Evolutionary conservation across 2,329 filamentous ascomycete genomes (phyloP), one percentile per base, ranked within the genome.

Genomic region (Beauveria bassiana): DNA sequence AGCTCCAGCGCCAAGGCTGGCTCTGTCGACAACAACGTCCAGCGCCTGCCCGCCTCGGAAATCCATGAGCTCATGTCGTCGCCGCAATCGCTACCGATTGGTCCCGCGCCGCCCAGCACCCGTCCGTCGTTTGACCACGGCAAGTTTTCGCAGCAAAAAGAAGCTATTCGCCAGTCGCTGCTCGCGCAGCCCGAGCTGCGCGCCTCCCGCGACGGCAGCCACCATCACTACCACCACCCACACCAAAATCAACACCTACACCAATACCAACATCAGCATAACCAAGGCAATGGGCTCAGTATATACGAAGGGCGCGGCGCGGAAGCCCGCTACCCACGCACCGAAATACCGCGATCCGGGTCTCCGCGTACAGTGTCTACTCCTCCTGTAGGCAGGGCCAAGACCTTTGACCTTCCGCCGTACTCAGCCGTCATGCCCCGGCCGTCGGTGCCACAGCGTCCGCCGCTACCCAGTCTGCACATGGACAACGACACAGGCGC

Each of bases 41-140:
- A 81, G 60, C 79, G 82, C 43, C 74, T 87, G 28, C 85, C 84
- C 0, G 81, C 81, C 8, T 80, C 77, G 43, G 81, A 85, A 67
- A 85, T 87, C 69, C 79, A 84, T 59, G 80, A 83, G 63, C 72
- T 87, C 62, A 79, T 81, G 16, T 79, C 78, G 31, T 78, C 81
- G 1, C 82, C 83, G 6, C 81, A 84, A 31, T 86, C 84, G 1
- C 72, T 87, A 2, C 84, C 85, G 14, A 71, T 86, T 1, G 80
- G 81, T 1, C 70, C 73, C 65, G 71, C 74, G 66, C 70, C 73
- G 62, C 59, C 70, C 58, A 22, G 34, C 18, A 7, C 73, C 71
- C 64, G 75, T 68, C 65, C 72, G 71, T 64, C 69, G 69, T 64
- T 78, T 71, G 65, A 79, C 71, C 64, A 71, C 68, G 79, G 79